A percentile compares a stretch with the other conserved stretches of the same genome.
Evolutionary conservation across 352 stramenopile genomes (phyloP).

Genomic region (Blastocystis sp.): DNA sequence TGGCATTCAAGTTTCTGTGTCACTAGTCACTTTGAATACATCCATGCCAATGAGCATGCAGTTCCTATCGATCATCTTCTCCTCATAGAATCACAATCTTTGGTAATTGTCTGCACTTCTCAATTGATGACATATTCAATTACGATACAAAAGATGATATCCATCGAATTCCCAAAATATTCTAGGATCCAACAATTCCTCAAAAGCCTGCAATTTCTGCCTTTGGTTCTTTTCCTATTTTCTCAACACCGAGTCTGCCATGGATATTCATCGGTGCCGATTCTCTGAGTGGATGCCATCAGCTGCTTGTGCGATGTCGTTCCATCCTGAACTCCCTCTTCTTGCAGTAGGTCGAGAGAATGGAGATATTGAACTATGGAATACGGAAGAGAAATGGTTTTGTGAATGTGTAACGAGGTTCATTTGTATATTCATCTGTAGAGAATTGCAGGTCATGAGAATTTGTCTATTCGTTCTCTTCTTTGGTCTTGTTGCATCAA

Average conservation of each 20-base stretch:
- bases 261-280: constrained; percentile 38
- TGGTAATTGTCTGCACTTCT: not conserved
- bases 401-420: constrained; percentile 39
- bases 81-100: not conserved
- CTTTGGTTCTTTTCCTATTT: not conserved
- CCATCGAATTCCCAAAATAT: not conserved
- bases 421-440: not conserved
- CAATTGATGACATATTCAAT: not conserved
- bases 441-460: constrained; percentile 44
- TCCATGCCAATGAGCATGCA: constrained; percentile 21
- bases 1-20: too few species aligned
- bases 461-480: constrained; percentile 53
- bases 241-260: constrained; percentile 6
- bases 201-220: not conserved
- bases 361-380: constrained; percentile 58
- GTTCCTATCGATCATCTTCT: constrained; percentile 18
- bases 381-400: constrained; percentile 58
- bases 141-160: not conserved
- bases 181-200: not conserved
- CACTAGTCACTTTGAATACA: too few species aligned
- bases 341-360: constrained; percentile 37
- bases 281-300: constrained; percentile 49
- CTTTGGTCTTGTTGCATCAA: constrained; percentile 3
- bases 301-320: constrained; percentile 1
- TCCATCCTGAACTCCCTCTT: not conserved